Conservation (phyloP, 2,329 filamentous ascomycete species). For the Penicillium paneum region DNA sequence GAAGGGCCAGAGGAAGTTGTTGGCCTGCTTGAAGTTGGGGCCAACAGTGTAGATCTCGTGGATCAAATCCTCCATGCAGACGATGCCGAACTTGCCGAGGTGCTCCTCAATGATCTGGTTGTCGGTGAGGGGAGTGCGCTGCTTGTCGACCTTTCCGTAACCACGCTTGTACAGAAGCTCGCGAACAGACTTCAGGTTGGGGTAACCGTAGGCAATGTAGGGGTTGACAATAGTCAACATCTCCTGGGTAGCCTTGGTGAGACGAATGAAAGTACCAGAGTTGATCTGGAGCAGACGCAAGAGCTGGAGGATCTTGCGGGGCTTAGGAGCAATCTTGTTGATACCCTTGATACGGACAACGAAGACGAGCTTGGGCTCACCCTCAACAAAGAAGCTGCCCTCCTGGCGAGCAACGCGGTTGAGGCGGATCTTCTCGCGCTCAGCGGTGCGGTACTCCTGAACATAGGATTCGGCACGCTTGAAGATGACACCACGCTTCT, state of each 20-base stretch:
- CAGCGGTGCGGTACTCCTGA: constrained; percentile 96
- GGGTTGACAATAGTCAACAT: constrained; percentile 99
- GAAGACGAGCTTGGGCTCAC: constrained; percentile 95
- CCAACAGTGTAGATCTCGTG: constrained; percentile 99
- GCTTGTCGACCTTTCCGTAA: constrained; percentile 98
- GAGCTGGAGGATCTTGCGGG: constrained; percentile 99
- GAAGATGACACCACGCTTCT: constrained; percentile 98
- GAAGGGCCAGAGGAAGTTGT: constrained; percentile 99
- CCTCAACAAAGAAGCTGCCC: constrained; percentile 90
- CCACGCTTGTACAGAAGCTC: constrained; percentile 99
- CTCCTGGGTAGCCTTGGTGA: constrained; percentile 96
- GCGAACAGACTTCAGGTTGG: constrained; percentile 98
- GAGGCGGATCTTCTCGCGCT: constrained; percentile 98
- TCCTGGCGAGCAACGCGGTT: constrained; percentile 83
- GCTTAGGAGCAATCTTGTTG: constrained; percentile 99
- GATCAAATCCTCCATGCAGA: constrained; percentile 98
- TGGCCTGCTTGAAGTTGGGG: constrained; percentile 99
- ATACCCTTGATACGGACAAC: constrained; percentile 99
- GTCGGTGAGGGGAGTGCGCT: constrained; percentile 93
- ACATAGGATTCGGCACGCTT: constrained; percentile 99
- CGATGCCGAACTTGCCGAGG: constrained; percentile 97
- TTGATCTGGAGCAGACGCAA: constrained; percentile 99
- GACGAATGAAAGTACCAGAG: constrained; percentile 96
- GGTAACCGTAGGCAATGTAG: constrained; percentile 98
- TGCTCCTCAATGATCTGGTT: constrained; percentile 96